Evolutionary conservation across 805 yeast species (phyloP), one percentile per base, ranked within the genome.

Genomic region (Kodamaea hsintzibuensis): DNA sequence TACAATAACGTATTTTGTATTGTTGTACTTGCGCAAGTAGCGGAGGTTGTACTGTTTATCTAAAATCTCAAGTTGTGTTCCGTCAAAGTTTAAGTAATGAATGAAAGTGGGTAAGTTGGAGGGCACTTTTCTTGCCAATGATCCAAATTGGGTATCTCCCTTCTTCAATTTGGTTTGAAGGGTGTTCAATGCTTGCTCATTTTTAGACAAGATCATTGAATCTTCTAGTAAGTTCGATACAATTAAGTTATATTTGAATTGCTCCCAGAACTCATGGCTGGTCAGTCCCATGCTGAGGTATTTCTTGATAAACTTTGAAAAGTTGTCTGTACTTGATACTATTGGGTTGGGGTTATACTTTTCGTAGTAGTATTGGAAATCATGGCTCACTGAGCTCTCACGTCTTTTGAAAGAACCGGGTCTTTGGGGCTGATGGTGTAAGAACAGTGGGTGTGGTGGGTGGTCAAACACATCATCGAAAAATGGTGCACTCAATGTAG

Each of bases 151-250:
- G 8, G 30, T 37, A 10, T 46, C 42, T 10, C 37, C 35, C 9
- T 16, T 18, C 13, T 18, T n/a, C 49, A 30, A 14, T 17, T 47
- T 56, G 37, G 49, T 30, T 33, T 48, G 50, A 3, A 55, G 50
- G 2, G 51, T 62, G 30, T 53, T 54, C 39, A 72, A 60, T 7
- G 69, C 62, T 57, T 71, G 76, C 38, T 76, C 78, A 50, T 73
- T 74, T 51, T 76, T 76, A 16, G 79, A 74, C n/a, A 75, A 60
- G 19, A 72, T 69, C 70, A 76, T 69, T 2, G 77, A 59, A 51
- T 73, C 76, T 53, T 76, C 79, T 42, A 76, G 56, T 12, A 76
- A 60, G 51, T 71, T 71, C 4, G 78, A 73, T 3, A 72, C 61
- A 2, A 76, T 63, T 30, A 76, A 56, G 55, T 64, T 69, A 58